phyloP scores from a whole-genome alignment of 805 yeast species.

The Candida easanensis region DNA sequence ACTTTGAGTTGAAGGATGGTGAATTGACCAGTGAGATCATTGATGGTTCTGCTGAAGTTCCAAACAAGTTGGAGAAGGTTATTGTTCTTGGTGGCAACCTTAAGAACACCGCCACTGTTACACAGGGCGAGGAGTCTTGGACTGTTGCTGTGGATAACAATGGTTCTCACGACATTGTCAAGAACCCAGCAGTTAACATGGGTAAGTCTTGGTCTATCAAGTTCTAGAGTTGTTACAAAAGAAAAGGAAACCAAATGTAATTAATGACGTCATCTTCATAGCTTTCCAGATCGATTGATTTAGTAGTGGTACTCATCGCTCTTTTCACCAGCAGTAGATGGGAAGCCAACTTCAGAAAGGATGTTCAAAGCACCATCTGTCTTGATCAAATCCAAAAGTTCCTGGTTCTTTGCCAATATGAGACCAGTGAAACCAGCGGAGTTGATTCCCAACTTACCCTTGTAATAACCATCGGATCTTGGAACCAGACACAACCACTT shows the following conservation, averaged over 20 bases:
- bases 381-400: constrained; percentile 45
- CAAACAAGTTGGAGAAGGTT: constrained; percentile 52
- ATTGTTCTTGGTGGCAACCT: constrained; percentile 41
- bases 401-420: constrained; percentile 68
- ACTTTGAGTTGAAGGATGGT: constrained; percentile 38
- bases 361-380: constrained; percentile 46
- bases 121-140: constrained; percentile 40
- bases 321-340: constrained; percentile 52
- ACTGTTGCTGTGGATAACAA: constrained; percentile 28
- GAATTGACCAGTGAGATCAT: constrained; percentile 29
- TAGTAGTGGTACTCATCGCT: constrained; percentile 66
- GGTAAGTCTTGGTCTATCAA: constrained; percentile 47
- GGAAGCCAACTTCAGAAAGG: constrained; percentile 66
- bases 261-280: neutral
- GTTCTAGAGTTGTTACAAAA: constrained; percentile 15
- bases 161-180: constrained; percentile 32
- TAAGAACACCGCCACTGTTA: constrained; percentile 24
- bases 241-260: too few relatives aligned
- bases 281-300: neutral
- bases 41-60: constrained; percentile 25
- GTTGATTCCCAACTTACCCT: constrained; percentile 54
- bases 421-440: constrained; percentile 81
- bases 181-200: constrained; percentile 49
- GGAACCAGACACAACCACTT: constrained; percentile 89
- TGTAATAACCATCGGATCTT: constrained; percentile 54